These are phyloP conservation scores for Rhytidiadelphus loreus DNA, from an alignment of 225 moss, liverwort and hornwort genomes.

Conservation along the genomic window DNA sequence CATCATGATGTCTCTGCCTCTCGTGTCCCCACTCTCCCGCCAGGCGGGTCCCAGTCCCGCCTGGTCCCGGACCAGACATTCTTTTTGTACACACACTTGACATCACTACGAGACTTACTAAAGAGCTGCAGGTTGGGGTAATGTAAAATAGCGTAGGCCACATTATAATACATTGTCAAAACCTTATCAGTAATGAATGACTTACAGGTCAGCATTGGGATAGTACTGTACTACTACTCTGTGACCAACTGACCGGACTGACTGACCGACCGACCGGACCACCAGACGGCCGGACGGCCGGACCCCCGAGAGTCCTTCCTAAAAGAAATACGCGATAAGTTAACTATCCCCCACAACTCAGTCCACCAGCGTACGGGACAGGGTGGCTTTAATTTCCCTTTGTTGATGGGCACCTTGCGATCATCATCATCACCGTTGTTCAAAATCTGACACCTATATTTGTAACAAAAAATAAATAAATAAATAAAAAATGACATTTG, in stretches of 20 bases:
- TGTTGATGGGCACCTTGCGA: background rate
- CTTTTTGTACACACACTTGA: background rate
- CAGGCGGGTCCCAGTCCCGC: background rate
- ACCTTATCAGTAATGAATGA: background rate
- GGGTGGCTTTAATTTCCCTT: background rate
- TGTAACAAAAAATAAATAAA: background rate
- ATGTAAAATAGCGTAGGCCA: background rate
- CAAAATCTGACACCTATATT: background rate
- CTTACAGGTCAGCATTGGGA: no score
- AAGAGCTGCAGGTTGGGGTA: no score
- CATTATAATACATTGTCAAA: background rate
- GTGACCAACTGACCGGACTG: background rate
- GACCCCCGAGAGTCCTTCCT: background rate
- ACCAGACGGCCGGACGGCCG: no score
- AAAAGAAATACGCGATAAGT: background rate
- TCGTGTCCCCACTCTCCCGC: background rate
- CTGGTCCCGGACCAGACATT: background rate
- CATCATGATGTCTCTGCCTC: background rate
- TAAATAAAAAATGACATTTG: background rate
- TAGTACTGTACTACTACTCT: background rate
- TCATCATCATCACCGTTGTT: background rate
- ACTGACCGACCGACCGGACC: no score
- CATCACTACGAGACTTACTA: background rate
- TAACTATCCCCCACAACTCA: background rate
- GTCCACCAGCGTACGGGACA: background rate